Evolutionary conservation across 2,329 filamentous ascomycete species (phyloP), one percentile per base, ranked within the genome.

Genomic region (Xylariaceae sp.): DNA sequence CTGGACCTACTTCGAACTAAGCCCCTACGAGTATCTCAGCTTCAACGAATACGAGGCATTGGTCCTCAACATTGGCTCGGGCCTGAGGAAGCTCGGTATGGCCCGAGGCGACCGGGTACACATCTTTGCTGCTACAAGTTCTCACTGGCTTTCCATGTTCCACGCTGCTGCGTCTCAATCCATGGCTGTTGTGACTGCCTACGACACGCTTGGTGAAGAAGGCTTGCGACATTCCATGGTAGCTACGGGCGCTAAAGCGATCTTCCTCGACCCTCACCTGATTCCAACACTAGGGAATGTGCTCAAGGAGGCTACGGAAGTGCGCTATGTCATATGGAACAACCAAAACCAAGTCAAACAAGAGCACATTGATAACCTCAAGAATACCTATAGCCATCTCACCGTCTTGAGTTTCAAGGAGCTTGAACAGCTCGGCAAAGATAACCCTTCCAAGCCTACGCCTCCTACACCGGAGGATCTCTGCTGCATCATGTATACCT

Each of bases 1-100:
- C 67, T 95, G 89, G 89, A 87, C 85, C 54, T 95, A 88, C 73
- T 94, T 89, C 69, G 89, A 95, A 76, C 83, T 92, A 65, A 87
- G 86, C 68, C 78, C 77, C 50, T 95, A 92, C 76, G 80, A 84
- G 58, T 95, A 87, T 76, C 78, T 87, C 68, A 86, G 80, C 67
- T 95, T 88, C 73, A 78, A 81, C 64, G 86, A 94, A 71, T 94
- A 91, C 68, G 84, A 91, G 76, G 78, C 83, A 68, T 74, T 86
- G 64, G 80, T 79, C 29, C 74, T 88, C 41, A 77, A 87, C 62
- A 68, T 90, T 35, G 89, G 88, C 49, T 76, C 82, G 31, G 89
- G 85, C 51, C 75, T 91, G 69, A 81, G 85, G 67, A 84, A 88
- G 70, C 76, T 94, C 35, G 89, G 89, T 53, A 75, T 92, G 70